Percentiles rank a stretch among this genome's conserved stretches.
phyloP scores from a whole-genome alignment of 1,139 yeast species.

The Saccharomycopsis hybrid region DNA sequence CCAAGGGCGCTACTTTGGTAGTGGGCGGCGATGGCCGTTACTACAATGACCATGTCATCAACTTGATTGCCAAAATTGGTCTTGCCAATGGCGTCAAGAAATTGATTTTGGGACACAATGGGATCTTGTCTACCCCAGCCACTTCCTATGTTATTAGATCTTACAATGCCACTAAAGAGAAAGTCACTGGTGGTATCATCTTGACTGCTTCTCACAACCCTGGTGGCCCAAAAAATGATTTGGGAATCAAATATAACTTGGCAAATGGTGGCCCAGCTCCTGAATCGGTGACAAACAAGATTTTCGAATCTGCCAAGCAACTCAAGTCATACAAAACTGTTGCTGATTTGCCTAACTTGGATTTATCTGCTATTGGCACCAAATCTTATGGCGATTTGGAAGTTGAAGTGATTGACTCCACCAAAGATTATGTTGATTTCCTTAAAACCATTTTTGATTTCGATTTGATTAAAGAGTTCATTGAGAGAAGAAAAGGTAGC shows the following conservation, averaged over 20 bases:
- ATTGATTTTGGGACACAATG: slow-evolving; percentile 80
- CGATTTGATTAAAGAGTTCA: slow-evolving; percentile 66
- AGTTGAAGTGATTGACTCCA: slow-evolving; percentile 79
- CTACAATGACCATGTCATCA: slow-evolving; percentile 78
- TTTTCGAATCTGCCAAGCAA: slow-evolving; percentile 61
- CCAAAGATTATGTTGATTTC: slow-evolving; percentile 69
- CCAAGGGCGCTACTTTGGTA: slow-evolving; percentile 66
- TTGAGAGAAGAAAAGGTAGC: slow-evolving; percentile 41
- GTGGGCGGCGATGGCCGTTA: slow-evolving; percentile 97
- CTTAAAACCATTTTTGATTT: slow-evolving; percentile 87
- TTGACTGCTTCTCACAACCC: slow-evolving; percentile 97
- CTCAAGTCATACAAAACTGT: slow-evolving; percentile 56
- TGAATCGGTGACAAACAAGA: slow-evolving; percentile 83
- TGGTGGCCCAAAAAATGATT: slow-evolving; percentile 92
- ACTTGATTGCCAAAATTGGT: slow-evolving; percentile 72
- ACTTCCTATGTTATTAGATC: slow-evolving; percentile 87
- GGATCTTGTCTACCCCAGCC: slow-evolving; percentile 91
- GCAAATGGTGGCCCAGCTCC: slow-evolving; percentile 99
- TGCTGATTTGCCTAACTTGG: slow-evolving; percentile 49
- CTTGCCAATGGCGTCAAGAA: slow-evolving; percentile 90
- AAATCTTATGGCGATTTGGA: slow-evolving; percentile 44
- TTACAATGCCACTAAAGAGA: slow-evolving; percentile 33
- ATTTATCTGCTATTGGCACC: slow-evolving; percentile 53
- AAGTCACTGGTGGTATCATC: slow-evolving; percentile 91
- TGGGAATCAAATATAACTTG: slow-evolving; percentile 93